Conservation (phyloP, 202 grass and related monocot species). For the Digitaria exilis region DNA sequence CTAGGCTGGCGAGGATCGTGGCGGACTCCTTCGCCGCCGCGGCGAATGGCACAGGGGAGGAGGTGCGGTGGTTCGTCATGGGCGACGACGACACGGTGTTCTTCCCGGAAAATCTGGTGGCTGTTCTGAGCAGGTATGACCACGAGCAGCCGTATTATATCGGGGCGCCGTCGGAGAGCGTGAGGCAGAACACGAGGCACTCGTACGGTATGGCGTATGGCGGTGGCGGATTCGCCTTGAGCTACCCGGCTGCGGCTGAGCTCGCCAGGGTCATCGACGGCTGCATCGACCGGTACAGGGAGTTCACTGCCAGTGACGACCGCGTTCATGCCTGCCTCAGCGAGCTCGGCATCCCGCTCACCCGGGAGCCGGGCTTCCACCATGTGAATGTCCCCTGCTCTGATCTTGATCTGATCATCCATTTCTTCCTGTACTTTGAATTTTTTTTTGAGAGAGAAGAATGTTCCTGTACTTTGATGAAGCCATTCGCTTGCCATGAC, state of each 20-base stretch:
- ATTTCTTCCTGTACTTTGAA: too few relatives aligned
- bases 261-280: constrained; percentile 57
- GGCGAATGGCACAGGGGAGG: background rate
- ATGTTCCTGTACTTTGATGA: too few relatives aligned
- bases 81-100: background rate
- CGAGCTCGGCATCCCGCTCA: constrained; percentile 72
- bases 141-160: background rate
- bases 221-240: constrained; percentile 71
- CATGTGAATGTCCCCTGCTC: too few relatives aligned
- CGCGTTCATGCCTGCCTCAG: constrained; percentile 65
- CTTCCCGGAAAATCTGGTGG: background rate
- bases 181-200: background rate
- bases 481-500: too few relatives aligned
- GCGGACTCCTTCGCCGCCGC: constrained; percentile 55
- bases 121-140: background rate
- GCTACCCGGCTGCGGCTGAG: constrained; percentile 60
- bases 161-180: background rate
- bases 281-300: constrained; percentile 58
- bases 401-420: too few relatives aligned
- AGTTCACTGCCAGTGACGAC: constrained; percentile 69
- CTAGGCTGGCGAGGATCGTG: constrained; percentile 80
- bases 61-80: background rate
- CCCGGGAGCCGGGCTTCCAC: constrained; percentile 70
- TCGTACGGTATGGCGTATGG: constrained; percentile 51
- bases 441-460: too few relatives aligned